Evolutionary conservation across 2,329 filamentous ascomycete species (phyloP), one percentile per base, ranked within the genome.

Genomic region (Cryphonectria carpinicola): DNA sequence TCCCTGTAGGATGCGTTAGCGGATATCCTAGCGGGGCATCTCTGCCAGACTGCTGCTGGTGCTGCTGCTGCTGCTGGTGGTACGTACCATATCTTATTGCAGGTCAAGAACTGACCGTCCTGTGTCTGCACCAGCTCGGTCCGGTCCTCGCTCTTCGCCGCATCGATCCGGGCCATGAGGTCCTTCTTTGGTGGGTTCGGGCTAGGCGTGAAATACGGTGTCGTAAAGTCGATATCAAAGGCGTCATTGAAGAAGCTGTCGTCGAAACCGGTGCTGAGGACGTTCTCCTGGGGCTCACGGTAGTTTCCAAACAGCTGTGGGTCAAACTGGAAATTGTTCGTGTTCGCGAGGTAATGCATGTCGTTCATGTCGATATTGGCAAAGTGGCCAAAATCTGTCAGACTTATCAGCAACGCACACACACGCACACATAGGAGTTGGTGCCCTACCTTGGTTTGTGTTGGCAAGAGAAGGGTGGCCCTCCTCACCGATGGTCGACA

Each of bases 281-380:
- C 87, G 69, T 91, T 95, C 70, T 94, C 92, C 77, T 97, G 93
- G 0, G 94, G 90, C 77, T 99, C 96, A 67, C 96, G 91, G 81
- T 98, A 98, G 76, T 94, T 93, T 68, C 92, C 93, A 79, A 98
- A 98, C 5, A 98, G 85, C 69, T 96, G 90, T 0, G 96, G 95
- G 73, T 98, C 95, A 76, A 98, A 98, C 74, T 92, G 90, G 69
- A 93, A 93, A 70, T 91, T 91, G 76, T 94, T 95, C 79, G 97
- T 93, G 76, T 92, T 90, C 3, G 54, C 90, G 87, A 65, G 96
- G 84, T 92, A 95, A 78, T 93, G 91, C 76, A 94, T 85, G 75
- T 88, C 88, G 75, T 83, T 85, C 71, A 84, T 80, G 73, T 86
- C 85, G 67, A 88, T 82, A 66, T 81, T 78, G 58, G 79, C 77